A percentile compares a stretch with the other conserved stretches of the same genome.
phyloP scores from a whole-genome alignment of 345 rosid species.

The Euclidium syriacum region DNA sequence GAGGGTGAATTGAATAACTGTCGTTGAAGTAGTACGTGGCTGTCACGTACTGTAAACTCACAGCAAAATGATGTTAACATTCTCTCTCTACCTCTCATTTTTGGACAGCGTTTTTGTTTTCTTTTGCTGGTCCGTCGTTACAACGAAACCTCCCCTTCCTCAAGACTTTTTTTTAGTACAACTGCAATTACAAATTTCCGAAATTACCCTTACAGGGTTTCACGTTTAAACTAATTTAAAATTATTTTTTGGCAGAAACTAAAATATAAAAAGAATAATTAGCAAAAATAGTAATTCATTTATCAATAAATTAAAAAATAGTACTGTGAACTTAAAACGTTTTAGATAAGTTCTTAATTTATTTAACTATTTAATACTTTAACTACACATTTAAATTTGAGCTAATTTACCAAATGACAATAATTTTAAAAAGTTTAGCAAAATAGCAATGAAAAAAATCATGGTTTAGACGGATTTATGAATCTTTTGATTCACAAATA shows the following conservation, averaged over 20 bases:
- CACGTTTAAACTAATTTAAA: not conserved
- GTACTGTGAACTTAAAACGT: too few species aligned
- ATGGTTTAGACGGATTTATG: too few species aligned
- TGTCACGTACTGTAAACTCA: conserved; percentile 30
- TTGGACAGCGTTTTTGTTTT: conserved; percentile 11
- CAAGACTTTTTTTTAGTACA: conserved; percentile 11
- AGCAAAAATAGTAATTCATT: too few species aligned
- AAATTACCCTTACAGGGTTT: conserved; percentile 5
- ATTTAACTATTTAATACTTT: too few species aligned
- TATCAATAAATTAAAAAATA: too few species aligned
- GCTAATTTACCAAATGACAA: too few species aligned
- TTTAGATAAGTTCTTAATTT: too few species aligned
- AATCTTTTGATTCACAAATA: too few species aligned
- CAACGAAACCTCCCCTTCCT: conserved; percentile 35
- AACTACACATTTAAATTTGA: too few species aligned
- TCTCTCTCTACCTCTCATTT: not conserved
- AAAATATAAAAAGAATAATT: too few species aligned
- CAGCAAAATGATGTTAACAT: conserved; percentile 25
- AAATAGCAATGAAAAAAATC: too few species aligned
- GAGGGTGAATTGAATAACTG: conserved; percentile 5
- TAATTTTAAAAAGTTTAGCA: too few species aligned
- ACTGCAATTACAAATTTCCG: not conserved
- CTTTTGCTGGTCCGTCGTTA: conserved; percentile 34
- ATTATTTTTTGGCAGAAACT: not conserved
- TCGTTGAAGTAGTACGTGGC: conserved; percentile 11